Percentiles rank a stretch among this genome's conserved stretches.
phyloP scores from a whole-genome alignment of 2,329 filamentous ascomycete species.

The Didymellaceae sp. region DNA sequence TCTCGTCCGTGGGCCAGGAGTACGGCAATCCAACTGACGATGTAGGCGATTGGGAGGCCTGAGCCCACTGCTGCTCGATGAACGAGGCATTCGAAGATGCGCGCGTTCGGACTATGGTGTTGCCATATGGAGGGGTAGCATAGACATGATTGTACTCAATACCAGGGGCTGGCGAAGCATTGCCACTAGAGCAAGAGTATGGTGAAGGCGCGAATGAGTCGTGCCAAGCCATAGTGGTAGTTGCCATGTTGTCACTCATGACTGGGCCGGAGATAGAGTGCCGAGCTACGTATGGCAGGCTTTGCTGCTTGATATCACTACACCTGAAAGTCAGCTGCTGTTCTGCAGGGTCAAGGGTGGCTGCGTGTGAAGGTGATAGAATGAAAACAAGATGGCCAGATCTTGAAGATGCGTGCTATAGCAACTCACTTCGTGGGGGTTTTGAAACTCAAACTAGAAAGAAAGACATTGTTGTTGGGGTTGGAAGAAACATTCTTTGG shows the following conservation, averaged over 20 bases:
- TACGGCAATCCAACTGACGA: slow-evolving; percentile 45
- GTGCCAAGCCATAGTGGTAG: slow-evolving; percentile 29
- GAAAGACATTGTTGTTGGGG: slow-evolving; percentile 38
- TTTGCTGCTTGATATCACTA: slow-evolving; percentile 31
- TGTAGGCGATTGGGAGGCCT: slow-evolving; percentile 43
- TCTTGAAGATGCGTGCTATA: slow-evolving; percentile 21
- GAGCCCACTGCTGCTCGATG: slow-evolving; percentile 39
- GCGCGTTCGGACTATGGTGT: slow-evolving; percentile 39
- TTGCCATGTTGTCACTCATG: slow-evolving; percentile 25
- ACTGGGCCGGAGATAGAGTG: slow-evolving; percentile 27
- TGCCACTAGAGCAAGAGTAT: slow-evolving; percentile 45
- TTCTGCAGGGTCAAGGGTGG: slow-evolving; percentile 2
- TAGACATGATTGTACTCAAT: slow-evolving; percentile 36
- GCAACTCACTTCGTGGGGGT: slow-evolving; percentile 47
- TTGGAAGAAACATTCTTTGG: slow-evolving; percentile 26
- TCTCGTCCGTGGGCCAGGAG: slow-evolving; percentile 40
- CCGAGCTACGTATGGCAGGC: slow-evolving; percentile 11
- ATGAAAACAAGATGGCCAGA: background rate
- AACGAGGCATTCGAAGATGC: slow-evolving; percentile 48
- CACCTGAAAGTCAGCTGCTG: slow-evolving; percentile 1
- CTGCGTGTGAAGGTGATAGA: slow-evolving; percentile 2
- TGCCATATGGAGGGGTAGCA: slow-evolving; percentile 36
- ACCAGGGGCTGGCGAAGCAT: slow-evolving; percentile 39
- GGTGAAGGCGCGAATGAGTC: slow-evolving; percentile 41
- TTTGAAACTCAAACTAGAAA: slow-evolving; percentile 38